phyloP scores from a whole-genome alignment of 495 filamentous ascomycete genomes.

The Tuber magnatum region DNA sequence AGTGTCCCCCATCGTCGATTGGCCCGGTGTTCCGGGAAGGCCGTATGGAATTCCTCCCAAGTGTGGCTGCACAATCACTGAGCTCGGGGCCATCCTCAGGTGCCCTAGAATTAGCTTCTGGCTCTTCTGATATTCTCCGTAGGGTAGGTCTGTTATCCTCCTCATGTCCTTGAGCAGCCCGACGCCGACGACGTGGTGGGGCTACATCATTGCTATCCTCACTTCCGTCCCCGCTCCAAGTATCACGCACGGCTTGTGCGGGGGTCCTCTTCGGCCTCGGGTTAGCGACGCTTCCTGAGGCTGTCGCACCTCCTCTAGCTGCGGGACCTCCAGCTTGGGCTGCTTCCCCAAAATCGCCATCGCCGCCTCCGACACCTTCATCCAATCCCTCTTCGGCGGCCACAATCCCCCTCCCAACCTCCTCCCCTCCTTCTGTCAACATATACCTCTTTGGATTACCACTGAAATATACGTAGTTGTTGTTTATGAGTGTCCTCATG shows the following conservation, averaged over 20 bases:
- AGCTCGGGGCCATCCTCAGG: neutral
- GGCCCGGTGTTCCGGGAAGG: neutral
- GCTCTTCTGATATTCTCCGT: conserved; percentile 1
- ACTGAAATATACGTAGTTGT: conserved; percentile 67
- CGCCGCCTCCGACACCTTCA: neutral
- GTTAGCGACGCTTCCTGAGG: neutral
- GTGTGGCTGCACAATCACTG: neutral
- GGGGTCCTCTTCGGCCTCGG: neutral
- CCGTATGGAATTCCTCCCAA: neutral
- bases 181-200: neutral
- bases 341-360: neutral
- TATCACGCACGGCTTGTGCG: neutral
- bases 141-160: neutral
- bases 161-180: neutral
- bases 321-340: neutral
- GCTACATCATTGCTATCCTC: neutral
- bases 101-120: neutral
- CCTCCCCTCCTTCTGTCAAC: conserved; percentile 73
- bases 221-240: neutral
- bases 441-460: conserved; percentile 64
- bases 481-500: conserved; percentile 68
- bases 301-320: neutral
- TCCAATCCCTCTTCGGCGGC: conserved; percentile 42
- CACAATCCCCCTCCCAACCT: conserved; percentile 63
- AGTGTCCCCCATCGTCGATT: neutral